phyloP scores from a whole-genome alignment of 176 grass and related monocot genomes.

The Hyparrhenia diplandra region DNA sequence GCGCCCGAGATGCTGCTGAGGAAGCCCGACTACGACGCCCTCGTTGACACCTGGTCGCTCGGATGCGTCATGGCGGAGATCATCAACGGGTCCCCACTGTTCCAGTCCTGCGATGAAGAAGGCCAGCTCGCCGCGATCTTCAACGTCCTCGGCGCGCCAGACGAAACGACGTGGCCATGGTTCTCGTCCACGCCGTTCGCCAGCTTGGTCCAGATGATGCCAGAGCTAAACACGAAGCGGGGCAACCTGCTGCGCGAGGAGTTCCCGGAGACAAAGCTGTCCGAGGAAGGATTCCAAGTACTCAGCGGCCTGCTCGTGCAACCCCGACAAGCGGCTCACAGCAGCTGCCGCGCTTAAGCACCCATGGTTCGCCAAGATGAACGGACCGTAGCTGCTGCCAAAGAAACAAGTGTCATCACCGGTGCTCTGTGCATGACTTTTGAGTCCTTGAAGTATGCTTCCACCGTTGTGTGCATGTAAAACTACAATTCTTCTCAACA shows the following conservation, averaged over 20 bases:
- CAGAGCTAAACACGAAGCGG: background rate
- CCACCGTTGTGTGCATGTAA: background rate
- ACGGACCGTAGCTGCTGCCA: background rate
- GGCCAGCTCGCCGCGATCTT: background rate
- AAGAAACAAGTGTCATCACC: background rate
- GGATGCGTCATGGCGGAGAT: background rate
- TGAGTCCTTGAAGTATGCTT: no score
- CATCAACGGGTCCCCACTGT: background rate
- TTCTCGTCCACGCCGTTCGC: background rate
- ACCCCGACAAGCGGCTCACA: background rate
- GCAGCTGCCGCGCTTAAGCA: background rate
- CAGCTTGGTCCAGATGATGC: background rate
- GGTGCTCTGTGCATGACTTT: no score
- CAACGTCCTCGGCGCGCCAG: background rate
- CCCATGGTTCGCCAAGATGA: background rate
- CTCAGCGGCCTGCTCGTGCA: background rate
- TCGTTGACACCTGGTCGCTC: background rate
- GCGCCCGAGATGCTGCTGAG: background rate
- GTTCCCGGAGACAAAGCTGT: background rate
- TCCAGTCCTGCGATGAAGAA: fast-evolving
- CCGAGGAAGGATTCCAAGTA: background rate
- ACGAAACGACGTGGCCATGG: background rate
- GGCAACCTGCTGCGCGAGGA: background rate
- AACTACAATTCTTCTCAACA: background rate
- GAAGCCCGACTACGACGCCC: background rate